Evolutionary conservation across 1,284 basidiomycete genomes (phyloP), one percentile per base, ranked within the genome.

Genomic region (Fomitopsis betulina): DNA sequence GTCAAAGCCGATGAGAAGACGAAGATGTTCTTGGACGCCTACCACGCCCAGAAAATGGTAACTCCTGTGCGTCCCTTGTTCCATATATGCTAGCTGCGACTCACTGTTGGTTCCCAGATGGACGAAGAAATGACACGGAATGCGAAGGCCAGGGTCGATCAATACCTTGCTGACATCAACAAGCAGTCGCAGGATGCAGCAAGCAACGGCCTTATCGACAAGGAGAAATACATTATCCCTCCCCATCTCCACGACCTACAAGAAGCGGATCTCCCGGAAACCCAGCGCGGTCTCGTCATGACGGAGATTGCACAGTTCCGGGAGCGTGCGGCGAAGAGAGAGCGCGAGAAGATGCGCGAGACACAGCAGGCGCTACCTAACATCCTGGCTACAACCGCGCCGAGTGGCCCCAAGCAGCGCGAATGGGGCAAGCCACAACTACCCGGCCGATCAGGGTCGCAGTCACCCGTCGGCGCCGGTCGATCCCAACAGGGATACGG

Each of bases 1-100:
- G 84, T 95, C 57, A 96, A 96, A 76, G 93, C 93, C 51, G 95
- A 98, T 70, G 94, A 96, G 74, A 95, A 95, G 74, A 97, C 94
- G 0, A 87, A 86, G 57, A 79, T 84, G 17, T 94, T 94, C 67
- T 73, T 98, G 60, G 91, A 96, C 63, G 88, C 91, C 40, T 96
- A 93, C 69, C 81, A 86, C 56, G 79, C 87, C 21, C 87, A 90
- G 62, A 83, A 91, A 58, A 89, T 93, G 77, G 75, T 83, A 42
- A 91, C 89, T 13, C 91, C 91, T 69, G 93, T 94, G 67, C 68
- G 86, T 75, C 58, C 40, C 49, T 50, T 62, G 45, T 53, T 35
- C 56, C 56, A 53, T 58, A 57, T 21, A 55, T 51, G 23, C 54
- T 10, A 62, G 42, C 47, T 50, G 12, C n/a, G n/a, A 17, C 39